Evolutionary conservation across 1,284 basidiomycete genomes (phyloP).

Genomic region (Xanthoconium separans): DNA sequence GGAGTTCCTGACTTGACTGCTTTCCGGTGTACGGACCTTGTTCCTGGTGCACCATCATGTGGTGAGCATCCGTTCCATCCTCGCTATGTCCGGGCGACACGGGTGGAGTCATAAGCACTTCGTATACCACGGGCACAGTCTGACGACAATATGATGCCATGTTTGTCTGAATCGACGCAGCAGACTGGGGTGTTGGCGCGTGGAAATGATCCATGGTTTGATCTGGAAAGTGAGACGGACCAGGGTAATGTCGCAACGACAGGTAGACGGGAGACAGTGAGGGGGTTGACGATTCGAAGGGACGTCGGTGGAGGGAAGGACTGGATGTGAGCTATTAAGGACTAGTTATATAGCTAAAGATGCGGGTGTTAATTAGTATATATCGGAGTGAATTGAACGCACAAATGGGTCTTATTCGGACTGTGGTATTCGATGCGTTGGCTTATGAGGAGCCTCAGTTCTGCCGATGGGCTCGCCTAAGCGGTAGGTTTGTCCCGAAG

Average conservation of each 20-base stretch:
- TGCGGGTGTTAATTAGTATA: slow-evolving; percentile 2
- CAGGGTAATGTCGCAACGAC: not conserved
- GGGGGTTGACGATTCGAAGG: not conserved
- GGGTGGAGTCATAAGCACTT: slow-evolving; percentile 58
- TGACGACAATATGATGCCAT: slow-evolving; percentile 18
- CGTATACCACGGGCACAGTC: slow-evolving; percentile 26
- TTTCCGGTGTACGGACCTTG: slow-evolving; percentile 28
- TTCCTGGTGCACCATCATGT: slow-evolving; percentile 34
- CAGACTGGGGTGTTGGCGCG: slow-evolving; percentile 22
- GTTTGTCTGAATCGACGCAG: slow-evolving; percentile 9
- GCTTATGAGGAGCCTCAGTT: slow-evolving; percentile 3
- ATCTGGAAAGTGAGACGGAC: slow-evolving; percentile 1
- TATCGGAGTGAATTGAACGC: slow-evolving; percentile 3
- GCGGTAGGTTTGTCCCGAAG: slow-evolving; percentile 13
- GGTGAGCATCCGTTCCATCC: slow-evolving; percentile 25
- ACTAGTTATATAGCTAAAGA: slow-evolving; percentile 11
- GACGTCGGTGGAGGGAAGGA: not conserved
- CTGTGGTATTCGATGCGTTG: not conserved
- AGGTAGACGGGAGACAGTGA: not conserved
- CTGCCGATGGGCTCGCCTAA: slow-evolving; percentile 2
- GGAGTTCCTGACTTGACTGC: slow-evolving; percentile 10
- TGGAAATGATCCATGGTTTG: slow-evolving; percentile 27
- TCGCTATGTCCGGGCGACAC: slow-evolving; percentile 51
- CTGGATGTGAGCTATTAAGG: not conserved
- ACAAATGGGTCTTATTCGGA: slow-evolving; percentile 16